Evolutionary conservation across 768 basidiomycete species (phyloP).

Genomic region (Suillus americanus): DNA sequence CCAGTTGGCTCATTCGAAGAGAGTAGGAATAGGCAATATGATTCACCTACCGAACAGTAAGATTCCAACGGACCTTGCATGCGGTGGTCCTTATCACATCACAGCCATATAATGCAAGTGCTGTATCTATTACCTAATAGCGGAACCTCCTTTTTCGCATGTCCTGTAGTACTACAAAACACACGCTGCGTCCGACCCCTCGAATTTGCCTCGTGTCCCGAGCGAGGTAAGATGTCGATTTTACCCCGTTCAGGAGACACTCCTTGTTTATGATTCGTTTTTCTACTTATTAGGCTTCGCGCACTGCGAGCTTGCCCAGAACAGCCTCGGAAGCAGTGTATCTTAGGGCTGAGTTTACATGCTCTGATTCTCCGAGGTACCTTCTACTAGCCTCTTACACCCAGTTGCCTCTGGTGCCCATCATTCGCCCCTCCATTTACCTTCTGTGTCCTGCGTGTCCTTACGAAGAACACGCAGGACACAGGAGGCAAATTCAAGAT

Average conservation of each 20-base stretch:
- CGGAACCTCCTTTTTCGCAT: not conserved
- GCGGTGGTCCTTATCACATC: no score
- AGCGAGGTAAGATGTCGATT: not conserved
- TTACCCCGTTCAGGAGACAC: not conserved
- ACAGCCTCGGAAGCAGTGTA: not conserved
- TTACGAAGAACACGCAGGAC: no score
- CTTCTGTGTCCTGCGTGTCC: not conserved
- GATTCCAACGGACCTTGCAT: no score
- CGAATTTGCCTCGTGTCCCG: not conserved
- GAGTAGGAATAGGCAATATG: no score
- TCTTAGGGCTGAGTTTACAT: not conserved
- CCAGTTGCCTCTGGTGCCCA: not conserved
- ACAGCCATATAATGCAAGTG: no score
- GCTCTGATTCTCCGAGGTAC: not conserved
- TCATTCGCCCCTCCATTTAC: not conserved
- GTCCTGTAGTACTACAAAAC: not conserved
- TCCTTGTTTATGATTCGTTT: not conserved
- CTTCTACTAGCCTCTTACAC: not conserved
- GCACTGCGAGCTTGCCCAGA: not conserved
- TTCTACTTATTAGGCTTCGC: not conserved
- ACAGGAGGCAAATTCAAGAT: no score
- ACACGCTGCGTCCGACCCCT: not conserved
- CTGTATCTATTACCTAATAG: not conserved
- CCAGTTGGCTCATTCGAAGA: not conserved
- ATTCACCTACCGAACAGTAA: no score